Evolutionary conservation across 257 asterid genomes (phyloP).

Genomic region (Capsicum baccatum): DNA sequence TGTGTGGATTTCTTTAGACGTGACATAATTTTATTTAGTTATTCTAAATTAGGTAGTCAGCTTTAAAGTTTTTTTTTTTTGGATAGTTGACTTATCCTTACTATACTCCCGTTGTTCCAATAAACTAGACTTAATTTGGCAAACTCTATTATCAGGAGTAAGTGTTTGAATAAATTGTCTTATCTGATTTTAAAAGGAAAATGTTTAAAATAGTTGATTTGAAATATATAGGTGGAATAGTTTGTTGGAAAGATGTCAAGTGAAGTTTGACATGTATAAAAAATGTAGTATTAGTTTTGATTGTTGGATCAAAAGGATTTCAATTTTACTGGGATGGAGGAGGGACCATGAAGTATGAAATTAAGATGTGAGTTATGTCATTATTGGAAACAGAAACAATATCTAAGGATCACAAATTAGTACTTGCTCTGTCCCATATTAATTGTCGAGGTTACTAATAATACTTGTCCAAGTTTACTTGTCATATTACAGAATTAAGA

Average conservation of each 20-base stretch:
- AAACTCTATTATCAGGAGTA: background rate
- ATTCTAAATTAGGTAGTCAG: background rate
- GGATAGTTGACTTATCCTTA: background rate
- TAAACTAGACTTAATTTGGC: background rate
- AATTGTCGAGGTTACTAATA: background rate
- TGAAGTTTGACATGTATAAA: background rate
- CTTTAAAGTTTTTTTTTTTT: background rate
- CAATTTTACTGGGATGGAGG: background rate
- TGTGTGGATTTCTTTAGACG: background rate
- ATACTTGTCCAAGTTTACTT: background rate
- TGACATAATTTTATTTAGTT: background rate
- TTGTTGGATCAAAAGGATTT: conserved; percentile 5
- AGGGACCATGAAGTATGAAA: background rate
- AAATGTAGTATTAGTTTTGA: background rate
- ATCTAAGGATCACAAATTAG: background rate
- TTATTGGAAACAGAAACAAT: background rate
- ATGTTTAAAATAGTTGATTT: background rate
- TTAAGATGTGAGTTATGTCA: background rate
- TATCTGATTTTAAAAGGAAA: background rate
- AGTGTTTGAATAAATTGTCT: background rate
- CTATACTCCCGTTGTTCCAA: background rate
- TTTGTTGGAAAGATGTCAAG: background rate
- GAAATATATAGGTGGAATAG: background rate
- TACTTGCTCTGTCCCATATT: background rate
- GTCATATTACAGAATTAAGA: background rate